Percentiles rank a stretch among this genome's conserved stretches.
Evolutionary conservation across 1,284 basidiomycete species (phyloP).

Genomic region (Pascua sp.): DNA sequence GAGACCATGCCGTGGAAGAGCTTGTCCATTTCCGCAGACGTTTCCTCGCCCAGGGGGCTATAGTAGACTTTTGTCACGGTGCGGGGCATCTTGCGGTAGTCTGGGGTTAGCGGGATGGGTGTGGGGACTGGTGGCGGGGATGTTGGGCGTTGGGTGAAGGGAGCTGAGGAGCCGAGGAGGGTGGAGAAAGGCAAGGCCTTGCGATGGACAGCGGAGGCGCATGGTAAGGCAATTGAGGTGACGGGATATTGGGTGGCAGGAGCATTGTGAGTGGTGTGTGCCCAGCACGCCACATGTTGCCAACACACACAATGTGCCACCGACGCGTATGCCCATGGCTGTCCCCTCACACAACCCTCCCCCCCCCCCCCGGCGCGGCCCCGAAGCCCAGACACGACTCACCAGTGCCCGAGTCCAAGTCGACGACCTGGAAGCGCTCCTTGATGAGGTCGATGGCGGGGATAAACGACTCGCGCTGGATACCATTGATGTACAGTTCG

Average conservation of each 20-base stretch:
- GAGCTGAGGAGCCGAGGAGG: no score
- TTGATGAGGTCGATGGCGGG: conserved; percentile 95
- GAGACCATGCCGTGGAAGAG: conserved; percentile 65
- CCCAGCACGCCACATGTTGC: not conserved
- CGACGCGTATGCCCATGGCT: conserved; percentile 8
- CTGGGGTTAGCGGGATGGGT: conserved; percentile 50
- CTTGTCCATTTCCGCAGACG: conserved; percentile 63
- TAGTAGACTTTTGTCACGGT: conserved; percentile 91
- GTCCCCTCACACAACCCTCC: not conserved
- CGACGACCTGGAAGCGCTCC: conserved; percentile 75
- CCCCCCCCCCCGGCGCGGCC: no score
- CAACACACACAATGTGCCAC: not conserved
- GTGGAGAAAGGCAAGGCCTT: no score
- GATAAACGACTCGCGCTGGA: conserved; percentile 93
- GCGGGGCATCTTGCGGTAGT: conserved; percentile 86
- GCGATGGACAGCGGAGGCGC: no score
- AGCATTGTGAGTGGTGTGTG: not conserved
- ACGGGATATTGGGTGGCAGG: not conserved
- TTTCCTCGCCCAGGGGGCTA: conserved; percentile 67
- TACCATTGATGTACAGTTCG: conserved; percentile 97
- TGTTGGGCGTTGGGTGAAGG: no score
- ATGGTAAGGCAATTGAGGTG: conserved; percentile 6
- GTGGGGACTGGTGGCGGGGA: no score
- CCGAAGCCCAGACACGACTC: conserved; percentile 24
- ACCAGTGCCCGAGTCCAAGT: conserved; percentile 93